A percentile compares a stretch with the other conserved stretches of the same genome.
These are phyloP conservation scores for Colletotrichum sp. DNA, from an alignment of 2,329 filamentous ascomycete species.

Conservation along the genomic window DNA sequence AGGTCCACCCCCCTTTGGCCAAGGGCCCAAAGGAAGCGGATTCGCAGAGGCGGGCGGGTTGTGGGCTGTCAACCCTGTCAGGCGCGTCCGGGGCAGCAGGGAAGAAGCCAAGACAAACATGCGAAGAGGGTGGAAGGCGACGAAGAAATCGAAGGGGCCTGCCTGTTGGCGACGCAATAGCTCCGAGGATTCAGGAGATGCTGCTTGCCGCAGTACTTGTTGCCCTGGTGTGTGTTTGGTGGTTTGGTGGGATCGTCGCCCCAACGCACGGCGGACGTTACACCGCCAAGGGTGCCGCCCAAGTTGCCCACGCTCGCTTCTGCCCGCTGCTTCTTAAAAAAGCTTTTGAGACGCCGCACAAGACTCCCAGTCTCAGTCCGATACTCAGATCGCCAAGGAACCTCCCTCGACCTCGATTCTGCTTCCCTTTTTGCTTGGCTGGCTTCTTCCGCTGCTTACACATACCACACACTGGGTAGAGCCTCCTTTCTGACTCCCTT, in stretches of 20 bases:
- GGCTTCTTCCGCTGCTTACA: conserved; percentile 2
- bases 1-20: neutral
- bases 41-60: neutral
- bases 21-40: neutral
- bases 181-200: neutral
- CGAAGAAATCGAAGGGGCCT: neutral
- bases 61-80: conserved; percentile 4
- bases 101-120: neutral
- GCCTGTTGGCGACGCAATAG: neutral
- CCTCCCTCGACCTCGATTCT: neutral
- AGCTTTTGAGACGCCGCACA: conserved; percentile 21
- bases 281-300: conserved; percentile 8
- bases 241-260: neutral
- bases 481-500: neutral
- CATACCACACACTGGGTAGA: neutral
- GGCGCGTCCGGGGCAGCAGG: neutral
- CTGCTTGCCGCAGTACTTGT: neutral
- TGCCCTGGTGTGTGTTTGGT: neutral
- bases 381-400: conserved; percentile 19
- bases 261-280: conserved; percentile 5
- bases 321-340: conserved; percentile 15
- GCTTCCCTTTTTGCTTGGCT: neutral
- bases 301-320: neutral
- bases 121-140: neutral
- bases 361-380: conserved; percentile 18